Evolutionary conservation across 2,329 filamentous ascomycete genomes (phyloP), one percentile per base, ranked within the genome.

Genomic region (Furcasterigmium furcatum): DNA sequence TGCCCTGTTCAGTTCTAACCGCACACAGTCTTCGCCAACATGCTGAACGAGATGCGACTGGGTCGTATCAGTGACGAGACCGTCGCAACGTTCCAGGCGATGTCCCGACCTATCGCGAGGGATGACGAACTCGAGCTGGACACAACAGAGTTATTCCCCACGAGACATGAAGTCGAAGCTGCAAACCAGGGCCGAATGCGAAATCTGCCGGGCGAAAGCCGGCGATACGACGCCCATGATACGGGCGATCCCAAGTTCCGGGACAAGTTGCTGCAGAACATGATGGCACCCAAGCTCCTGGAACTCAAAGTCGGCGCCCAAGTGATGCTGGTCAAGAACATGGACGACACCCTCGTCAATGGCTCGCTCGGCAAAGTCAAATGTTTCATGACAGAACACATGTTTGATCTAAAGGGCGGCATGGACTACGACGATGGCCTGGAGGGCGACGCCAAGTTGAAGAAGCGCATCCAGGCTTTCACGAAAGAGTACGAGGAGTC

Each of bases 281-380:
- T 95, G 81, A 96, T 99, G 88, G 91, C 94, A 0, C 91, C 94
- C 0, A 85, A 86, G 55, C 61, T 68, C 0, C 80, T 99, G 18
- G 82, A 87, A 27, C 70, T 99, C 24, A 97, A 96, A 65, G 85
- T 94, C 51, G 89, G 91, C 9, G 89, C 94, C 0, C 95, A 99
- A 62, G 95, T 99, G 38, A 99, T 99, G 94, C 74, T 99, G n/a
- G 96, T 99, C 74, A 99, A 99, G 66, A 99, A 99, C 57, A 85
- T 97, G 69, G 94, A 99, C 59, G 90, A 96, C 32, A 85, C 82
- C 1, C 77, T 99, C 1, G 94, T 97, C 55, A 99, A 99, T 60
- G 94, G 94, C 5, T 95, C 92, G 0, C 75, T 99, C 9, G 94
- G 94, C 20, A 91, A 87, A 50, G 87, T 99, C 5, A 77, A 85